Conservation (phyloP, 441 rosid genomes). For the Populus hybrid region DNA sequence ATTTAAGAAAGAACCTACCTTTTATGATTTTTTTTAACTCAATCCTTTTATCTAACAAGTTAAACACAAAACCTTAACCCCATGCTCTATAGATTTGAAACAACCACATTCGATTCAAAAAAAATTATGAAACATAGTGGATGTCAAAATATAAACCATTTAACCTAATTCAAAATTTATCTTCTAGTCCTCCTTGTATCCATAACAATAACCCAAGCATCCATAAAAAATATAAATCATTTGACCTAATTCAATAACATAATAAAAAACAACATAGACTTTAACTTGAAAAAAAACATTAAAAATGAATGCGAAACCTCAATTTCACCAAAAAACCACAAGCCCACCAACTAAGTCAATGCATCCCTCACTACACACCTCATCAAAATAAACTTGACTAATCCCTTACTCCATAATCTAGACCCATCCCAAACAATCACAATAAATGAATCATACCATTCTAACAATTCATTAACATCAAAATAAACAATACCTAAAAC, state of each 20-base stretch:
- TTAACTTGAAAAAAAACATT: constrained; percentile 73
- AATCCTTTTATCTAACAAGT: too few species aligned
- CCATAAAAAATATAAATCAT: constrained; percentile 65
- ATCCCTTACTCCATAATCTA: constrained; percentile 67
- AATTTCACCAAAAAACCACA: constrained; percentile 83
- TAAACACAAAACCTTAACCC: too few species aligned
- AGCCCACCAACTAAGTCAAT: constrained; percentile 72
- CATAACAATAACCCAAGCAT: constrained; percentile 78
- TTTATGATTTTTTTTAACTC: too few species aligned
- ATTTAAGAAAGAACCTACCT: too few species aligned
- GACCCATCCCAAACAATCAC: constrained; percentile 71
- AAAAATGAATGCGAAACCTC: constrained; percentile 84
- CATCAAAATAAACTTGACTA: constrained; percentile 78
- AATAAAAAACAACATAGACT: constrained; percentile 82
- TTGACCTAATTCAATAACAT: constrained; percentile 60
- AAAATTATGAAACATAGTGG: constrained; percentile 43
- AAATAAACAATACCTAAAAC: constrained; percentile 66
- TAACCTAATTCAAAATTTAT: constrained; percentile 53
- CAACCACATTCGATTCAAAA: too few species aligned
- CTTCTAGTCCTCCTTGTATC: constrained; percentile 77
- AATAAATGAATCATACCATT: constrained; percentile 48
- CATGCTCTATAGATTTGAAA: too few species aligned
- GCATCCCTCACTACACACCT: constrained; percentile 93
- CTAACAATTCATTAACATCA: constrained; percentile 59
- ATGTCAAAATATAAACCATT: constrained; percentile 73